phyloP scores from a whole-genome alignment of 2,329 filamentous ascomycete genomes.

The Cercospora sesami region DNA sequence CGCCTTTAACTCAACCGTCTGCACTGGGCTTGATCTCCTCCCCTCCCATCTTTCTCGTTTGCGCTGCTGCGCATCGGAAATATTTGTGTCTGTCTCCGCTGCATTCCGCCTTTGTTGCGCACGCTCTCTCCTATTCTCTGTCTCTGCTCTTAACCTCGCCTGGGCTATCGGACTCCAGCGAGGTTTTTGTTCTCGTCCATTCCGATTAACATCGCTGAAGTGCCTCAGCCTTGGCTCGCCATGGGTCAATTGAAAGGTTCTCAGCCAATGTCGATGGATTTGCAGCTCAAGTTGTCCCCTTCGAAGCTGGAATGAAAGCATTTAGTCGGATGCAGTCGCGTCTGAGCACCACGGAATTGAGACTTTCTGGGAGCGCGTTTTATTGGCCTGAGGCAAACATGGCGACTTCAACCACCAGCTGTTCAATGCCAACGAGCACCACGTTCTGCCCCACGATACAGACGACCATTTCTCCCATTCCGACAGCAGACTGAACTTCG shows the following conservation, averaged over 20 bases:
- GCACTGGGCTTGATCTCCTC: constrained; percentile 3
- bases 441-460: neutral
- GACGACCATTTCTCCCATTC: neutral
- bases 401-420: constrained; percentile 15
- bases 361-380: neutral
- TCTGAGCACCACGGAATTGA: neutral
- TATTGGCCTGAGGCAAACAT: constrained; percentile 2
- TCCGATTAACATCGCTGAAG: neutral
- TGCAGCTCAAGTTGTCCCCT: constrained; percentile 30
- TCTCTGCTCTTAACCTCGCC: constrained; percentile 2
- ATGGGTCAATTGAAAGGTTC: constrained; percentile 19
- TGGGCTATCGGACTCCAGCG: constrained; percentile 3
- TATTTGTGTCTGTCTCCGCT: neutral
- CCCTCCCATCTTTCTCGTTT: constrained; percentile 20
- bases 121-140: neutral
- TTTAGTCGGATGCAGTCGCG: constrained; percentile 7
- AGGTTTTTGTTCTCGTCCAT: constrained; percentile 3
- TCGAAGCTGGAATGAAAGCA: constrained; percentile 23
- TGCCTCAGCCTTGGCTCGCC: neutral
- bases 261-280: constrained; percentile 31
- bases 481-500: constrained; percentile 5
- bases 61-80: constrained; percentile 18
- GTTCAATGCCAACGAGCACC: constrained; percentile 9
- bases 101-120: neutral
- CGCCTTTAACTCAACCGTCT: constrained; percentile 12